Conservation (phyloP, 2,329 filamentous ascomycete species). For the Plenodomus tracheiphilus region DNA sequence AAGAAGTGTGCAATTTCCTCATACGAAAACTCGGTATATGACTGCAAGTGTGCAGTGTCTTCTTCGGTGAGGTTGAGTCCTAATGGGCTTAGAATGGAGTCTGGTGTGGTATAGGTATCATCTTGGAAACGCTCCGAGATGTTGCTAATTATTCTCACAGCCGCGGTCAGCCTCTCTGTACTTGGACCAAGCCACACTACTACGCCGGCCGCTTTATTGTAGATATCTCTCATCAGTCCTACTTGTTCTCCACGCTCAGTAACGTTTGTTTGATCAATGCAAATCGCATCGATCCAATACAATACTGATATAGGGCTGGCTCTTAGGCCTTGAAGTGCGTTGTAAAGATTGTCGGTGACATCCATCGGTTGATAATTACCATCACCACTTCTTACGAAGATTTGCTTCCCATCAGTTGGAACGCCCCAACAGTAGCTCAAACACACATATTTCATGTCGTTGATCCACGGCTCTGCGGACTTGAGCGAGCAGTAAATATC, state of each 20-base stretch:
- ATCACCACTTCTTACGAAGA: slow-evolving; percentile 1
- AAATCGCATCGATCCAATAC: slow-evolving; percentile 26
- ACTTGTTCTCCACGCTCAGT: slow-evolving; percentile 28
- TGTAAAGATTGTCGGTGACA: slow-evolving; percentile 9
- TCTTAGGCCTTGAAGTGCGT: slow-evolving; percentile 5
- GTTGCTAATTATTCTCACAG: neutral
- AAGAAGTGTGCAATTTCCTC: slow-evolving; percentile 7
- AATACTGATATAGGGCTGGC: slow-evolving; percentile 3
- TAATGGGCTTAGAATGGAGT: neutral
- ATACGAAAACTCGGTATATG: neutral
- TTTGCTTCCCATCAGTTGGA: neutral
- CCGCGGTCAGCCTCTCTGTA: neutral
- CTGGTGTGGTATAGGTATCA: neutral
- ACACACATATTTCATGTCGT: slow-evolving; percentile 4
- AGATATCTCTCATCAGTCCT: slow-evolving; percentile 31
- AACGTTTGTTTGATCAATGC: slow-evolving; percentile 27
- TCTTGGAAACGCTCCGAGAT: neutral
- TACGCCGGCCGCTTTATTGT: slow-evolving; percentile 25
- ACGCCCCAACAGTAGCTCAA: slow-evolving; percentile 11
- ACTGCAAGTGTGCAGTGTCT: neutral
- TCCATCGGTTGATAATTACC: neutral
- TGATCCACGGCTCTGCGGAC: neutral
- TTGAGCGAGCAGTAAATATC: slow-evolving; percentile 2
- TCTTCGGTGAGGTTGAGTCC: neutral
- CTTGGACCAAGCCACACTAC: slow-evolving; percentile 29